Base-by-base conservation (phyloP, 352 stramenopile genomes). In the Blastocystis sp. region DNA sequence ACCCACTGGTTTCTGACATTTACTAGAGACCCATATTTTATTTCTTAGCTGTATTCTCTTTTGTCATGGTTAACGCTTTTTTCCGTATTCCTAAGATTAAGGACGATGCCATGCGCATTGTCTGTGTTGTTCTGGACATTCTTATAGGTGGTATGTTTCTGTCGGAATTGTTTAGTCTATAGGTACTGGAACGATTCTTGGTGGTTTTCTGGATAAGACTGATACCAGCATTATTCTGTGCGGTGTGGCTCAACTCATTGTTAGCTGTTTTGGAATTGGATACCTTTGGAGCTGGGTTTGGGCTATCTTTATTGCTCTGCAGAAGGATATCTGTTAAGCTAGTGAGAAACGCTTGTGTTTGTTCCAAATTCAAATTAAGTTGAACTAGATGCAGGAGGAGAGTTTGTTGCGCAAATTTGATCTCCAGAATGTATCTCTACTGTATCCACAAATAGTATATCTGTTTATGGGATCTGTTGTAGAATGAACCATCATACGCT, bases 1-100 rank as follows among this genome's bases (percentile, higher is more conserved):
- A 34, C 29, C 29, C 29, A 15, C 13, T 34, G 29, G 29, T 34
- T 34, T 34, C 29, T 34, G 29, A 34, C 29, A 34, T 34, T 34
- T 34, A n/a, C 53, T 1, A 61, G 1, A n/a, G 53, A 1, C 53
- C 53, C 53, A 61, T 1, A 15, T 61, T 15, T n/a, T 2, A 1
- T n/a, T 61, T 61, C 13, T 61, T 61, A 53, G 23, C 8, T 75
- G 3, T 23, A 20, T 47, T 75, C 1, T 47, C 23, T 45, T 64
- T 54, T n/a, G 41, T 20, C n/a, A 84, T 20, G 29, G 7, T 66
- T 11, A 84, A 68, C 37, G 11, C 26, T 13, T 84, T 84, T 39
- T 84, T 84, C 53, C 73, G 43, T 68, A 66, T 84, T 43, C 73
- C 73, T n/a, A 68, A 66, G 26, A 55, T 84, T 18, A 84, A 84